Percentiles rank a stretch among this genome's conserved stretches.
These are phyloP conservation scores for Mallotus nudiflorus DNA, from an alignment of 345 rosid genomes.

Conservation along the genomic window DNA sequence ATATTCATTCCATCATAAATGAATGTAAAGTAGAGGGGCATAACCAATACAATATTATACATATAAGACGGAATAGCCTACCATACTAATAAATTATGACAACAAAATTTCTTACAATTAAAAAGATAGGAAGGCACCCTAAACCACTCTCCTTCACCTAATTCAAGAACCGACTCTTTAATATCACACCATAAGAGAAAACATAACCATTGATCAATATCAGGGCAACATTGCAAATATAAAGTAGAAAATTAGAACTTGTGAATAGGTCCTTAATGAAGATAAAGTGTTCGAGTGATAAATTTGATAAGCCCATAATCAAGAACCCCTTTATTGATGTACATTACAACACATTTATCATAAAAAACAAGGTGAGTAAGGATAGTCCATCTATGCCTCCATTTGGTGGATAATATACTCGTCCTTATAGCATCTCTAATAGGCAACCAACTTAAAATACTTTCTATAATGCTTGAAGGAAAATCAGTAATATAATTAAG, in stretches of 20 bases:
- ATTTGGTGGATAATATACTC: conserved; percentile 69
- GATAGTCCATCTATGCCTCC: conserved; percentile 81
- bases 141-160: conserved; percentile 88
- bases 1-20: too few relatives aligned
- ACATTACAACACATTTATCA: conserved; percentile 46
- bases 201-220: conserved; percentile 91
- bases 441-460: conserved; percentile 61
- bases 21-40: conserved; percentile 63
- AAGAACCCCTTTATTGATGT: conserved; percentile 28
- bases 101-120: conserved; percentile 59
- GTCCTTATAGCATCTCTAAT: conserved; percentile 78
- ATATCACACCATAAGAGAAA: conserved; percentile 74
- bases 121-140: conserved; percentile 78
- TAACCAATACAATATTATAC: too few relatives aligned
- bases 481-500: conserved; percentile 64
- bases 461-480: conserved; percentile 80
- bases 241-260: conserved; percentile 75
- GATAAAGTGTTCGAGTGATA: conserved; percentile 62
- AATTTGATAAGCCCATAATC: conserved; percentile 61
- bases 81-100: too few relatives aligned
- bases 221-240: conserved; percentile 59
- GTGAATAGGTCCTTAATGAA: conserved; percentile 87
- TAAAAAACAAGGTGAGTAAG: conserved; percentile 73
- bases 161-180: conserved; percentile 67
- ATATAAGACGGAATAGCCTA: too few relatives aligned